Conservation (phyloP, 2,329 filamentous ascomycete species). For the Pseudogymnoascus sp. region DNA sequence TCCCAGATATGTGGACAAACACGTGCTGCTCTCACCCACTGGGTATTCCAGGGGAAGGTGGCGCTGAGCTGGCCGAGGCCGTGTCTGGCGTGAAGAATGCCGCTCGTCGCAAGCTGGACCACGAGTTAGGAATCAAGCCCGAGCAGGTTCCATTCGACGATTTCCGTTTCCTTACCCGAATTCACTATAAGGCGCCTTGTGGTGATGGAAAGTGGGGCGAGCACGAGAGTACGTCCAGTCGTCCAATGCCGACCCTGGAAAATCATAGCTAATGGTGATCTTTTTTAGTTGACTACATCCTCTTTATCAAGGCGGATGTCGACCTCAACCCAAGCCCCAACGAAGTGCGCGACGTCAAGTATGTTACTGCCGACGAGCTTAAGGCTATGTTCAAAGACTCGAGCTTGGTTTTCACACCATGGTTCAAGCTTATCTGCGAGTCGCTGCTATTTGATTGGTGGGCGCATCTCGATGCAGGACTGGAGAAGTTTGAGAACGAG, state of each 20-base stretch:
- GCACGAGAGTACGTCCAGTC: constrained; percentile 73
- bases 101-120: constrained; percentile 85
- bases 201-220: constrained; percentile 98
- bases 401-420: constrained; percentile 82
- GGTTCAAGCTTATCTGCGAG: constrained; percentile 99
- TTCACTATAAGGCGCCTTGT: constrained; percentile 88
- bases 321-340: constrained; percentile 77
- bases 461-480: constrained; percentile 70
- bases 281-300: constrained; percentile 85
- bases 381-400: constrained; percentile 81
- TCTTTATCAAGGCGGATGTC: constrained; percentile 94
- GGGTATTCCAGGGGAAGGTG: constrained; percentile 85
- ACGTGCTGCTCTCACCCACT: constrained; percentile 98
- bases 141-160: constrained; percentile 85
- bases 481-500: constrained; percentile 84
- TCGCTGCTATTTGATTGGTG: constrained; percentile 99
- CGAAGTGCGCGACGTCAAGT: constrained; percentile 79
- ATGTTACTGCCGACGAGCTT: constrained; percentile 75
- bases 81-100: constrained; percentile 84
- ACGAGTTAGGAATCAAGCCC: constrained; percentile 87
- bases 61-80: constrained; percentile 70
- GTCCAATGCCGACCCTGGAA: neutral
- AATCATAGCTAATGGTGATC: constrained; percentile 15
- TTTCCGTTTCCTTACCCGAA: constrained; percentile 90
- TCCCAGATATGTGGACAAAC: constrained; percentile 99